Base-by-base conservation (phyloP, 257 asterid genomes). In the Nicotiana noctiflora region DNA sequence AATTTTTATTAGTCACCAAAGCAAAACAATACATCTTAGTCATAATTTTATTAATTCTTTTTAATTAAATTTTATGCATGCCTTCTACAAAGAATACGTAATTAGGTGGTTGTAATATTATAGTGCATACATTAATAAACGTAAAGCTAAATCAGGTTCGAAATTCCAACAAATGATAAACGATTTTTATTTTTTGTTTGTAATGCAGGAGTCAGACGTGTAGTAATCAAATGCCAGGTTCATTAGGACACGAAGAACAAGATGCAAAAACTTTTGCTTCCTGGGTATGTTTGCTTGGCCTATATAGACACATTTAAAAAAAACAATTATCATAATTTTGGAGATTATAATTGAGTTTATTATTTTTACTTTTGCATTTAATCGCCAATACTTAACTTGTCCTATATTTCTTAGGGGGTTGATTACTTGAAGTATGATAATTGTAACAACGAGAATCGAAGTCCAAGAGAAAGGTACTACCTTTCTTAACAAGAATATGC, bases 381-480 rank as follows among this genome's bases (percentile, higher is more conserved):
- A 66, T 68, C 1, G 18, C 2, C 61, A 17, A 34, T 46, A 31
- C 0, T 19, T 25, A 8, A 14, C 78, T 72, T 46, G 5, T 46
- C 8, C 4, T 13, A 21, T 31, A 4, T 21, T 21, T 80, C 79
- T 72, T 83, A 94, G 99, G 99, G 91, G 18, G 86, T 93, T 21
- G 98, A 95, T 88, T 95, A 95, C 91, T 85, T 95, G 89, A 95
- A 95, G 89, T 95, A 95, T 57, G 99, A 95, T 80, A 95, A 95
- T 32, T 95, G 99, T 82, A 88, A 89, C 90, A 86, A 88, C 89
- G 80, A 90, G 5, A 62, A 83, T 15, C 74, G 74, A 9, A 64
- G 77, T 79, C 77, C 82, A 34, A 79, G 62, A 46, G 77, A 79
- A 64, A 79, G 82, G 82, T 79, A 64, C 27, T 3, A 8, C 12